phyloP scores from a whole-genome alignment of 805 yeast genomes.

The Metschnikowia drakensbergensis region DNA sequence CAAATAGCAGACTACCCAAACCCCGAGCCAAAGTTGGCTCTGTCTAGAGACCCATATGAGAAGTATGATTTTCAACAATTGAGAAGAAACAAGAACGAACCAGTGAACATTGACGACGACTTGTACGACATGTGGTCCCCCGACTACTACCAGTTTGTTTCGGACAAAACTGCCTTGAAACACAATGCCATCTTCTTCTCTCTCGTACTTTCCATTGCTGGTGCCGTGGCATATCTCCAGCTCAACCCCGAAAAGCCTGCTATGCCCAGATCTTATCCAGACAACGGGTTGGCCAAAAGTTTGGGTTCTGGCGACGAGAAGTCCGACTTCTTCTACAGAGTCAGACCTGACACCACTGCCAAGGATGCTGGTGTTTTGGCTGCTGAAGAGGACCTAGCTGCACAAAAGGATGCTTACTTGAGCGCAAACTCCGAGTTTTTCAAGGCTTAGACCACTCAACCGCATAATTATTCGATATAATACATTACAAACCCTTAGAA shows the following conservation, averaged over 20 bases:
- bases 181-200: slow-evolving; percentile 51
- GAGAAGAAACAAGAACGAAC: slow-evolving; percentile 73
- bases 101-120: slow-evolving; percentile 69
- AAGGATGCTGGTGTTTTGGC: slow-evolving; percentile 36
- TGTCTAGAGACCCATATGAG: slow-evolving; percentile 63
- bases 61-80: slow-evolving; percentile 78
- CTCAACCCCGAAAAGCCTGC: slow-evolving; percentile 64
- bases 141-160: slow-evolving; percentile 59
- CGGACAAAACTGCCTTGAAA: slow-evolving; percentile 57
- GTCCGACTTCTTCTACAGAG: slow-evolving; percentile 35
- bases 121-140: slow-evolving; percentile 84
- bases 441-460: slow-evolving; percentile 7
- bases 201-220: slow-evolving; percentile 42
- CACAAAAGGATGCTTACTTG: slow-evolving; percentile 31
- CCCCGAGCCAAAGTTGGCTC: slow-evolving; percentile 56
- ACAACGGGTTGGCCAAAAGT: slow-evolving; percentile 69
- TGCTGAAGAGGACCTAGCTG: slow-evolving; percentile 25
- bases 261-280: slow-evolving; percentile 71
- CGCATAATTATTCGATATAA: slow-evolving; percentile 5
- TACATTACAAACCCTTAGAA: not conserved
- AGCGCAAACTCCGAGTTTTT: slow-evolving; percentile 37
- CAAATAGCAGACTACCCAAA: slow-evolving; percentile 59
- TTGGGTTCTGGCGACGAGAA: slow-evolving; percentile 54
- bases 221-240: slow-evolving; percentile 41
- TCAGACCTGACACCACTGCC: slow-evolving; percentile 38